Evolutionary conservation across 768 basidiomycete genomes (phyloP).

Genomic region (Strobilomyces dryophilus): DNA sequence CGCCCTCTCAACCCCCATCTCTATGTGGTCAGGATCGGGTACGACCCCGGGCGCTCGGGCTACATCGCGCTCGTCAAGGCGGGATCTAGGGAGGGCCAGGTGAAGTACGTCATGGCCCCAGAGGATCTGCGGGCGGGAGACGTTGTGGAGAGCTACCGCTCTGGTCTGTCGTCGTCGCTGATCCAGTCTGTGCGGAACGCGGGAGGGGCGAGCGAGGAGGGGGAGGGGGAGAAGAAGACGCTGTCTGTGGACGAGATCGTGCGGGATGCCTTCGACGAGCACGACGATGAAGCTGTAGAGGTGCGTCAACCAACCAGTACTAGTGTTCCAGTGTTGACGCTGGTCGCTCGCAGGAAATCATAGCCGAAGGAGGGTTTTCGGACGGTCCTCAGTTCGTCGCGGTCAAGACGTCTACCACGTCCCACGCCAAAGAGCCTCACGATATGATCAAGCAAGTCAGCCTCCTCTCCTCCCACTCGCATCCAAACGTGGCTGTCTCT

Average conservation of each 20-base stretch:
- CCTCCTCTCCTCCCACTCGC: constrained; percentile 42
- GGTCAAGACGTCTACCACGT: constrained; percentile 50
- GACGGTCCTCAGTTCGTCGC: constrained; percentile 16
- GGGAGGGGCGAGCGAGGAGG: constrained; percentile 9
- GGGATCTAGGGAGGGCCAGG: constrained; percentile 50
- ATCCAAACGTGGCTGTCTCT: constrained; percentile 44
- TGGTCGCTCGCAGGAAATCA: too few relatives aligned
- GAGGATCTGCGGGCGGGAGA: constrained; percentile 89
- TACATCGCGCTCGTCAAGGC: constrained; percentile 89
- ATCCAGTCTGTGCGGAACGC: constrained; percentile 41
- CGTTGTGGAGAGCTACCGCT: constrained; percentile 78
- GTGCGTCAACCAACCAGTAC: not conserved
- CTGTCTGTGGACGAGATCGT: constrained; percentile 21
- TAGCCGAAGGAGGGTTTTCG: not conserved
- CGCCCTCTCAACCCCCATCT: constrained; percentile 81
- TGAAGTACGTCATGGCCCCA: constrained; percentile 93
- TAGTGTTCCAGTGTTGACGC: not conserved
- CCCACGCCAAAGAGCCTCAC: constrained; percentile 31
- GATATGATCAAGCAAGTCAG: too few relatives aligned
- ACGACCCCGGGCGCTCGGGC: constrained; percentile 89
- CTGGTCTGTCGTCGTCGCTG: constrained; percentile 73
- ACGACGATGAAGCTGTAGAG: constrained; percentile 6
- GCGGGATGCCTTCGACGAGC: constrained; percentile 9
- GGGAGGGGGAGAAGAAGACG: constrained; percentile 5
- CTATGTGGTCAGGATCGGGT: constrained; percentile 94